phyloP scores from a whole-genome alignment of 257 asterid genomes.

The Solanum pimpinellifolium region DNA sequence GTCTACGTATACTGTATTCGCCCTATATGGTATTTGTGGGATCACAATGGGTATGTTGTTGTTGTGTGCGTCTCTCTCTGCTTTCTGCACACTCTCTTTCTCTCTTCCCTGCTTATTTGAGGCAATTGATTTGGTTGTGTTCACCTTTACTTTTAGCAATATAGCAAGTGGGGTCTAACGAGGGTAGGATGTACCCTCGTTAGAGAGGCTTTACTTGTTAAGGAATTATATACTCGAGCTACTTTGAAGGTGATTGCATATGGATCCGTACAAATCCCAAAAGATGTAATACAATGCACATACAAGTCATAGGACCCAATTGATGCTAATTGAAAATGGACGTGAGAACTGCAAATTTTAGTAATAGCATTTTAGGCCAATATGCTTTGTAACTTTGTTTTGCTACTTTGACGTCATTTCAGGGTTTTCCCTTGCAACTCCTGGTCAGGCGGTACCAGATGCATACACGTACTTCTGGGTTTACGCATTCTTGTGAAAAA shows the following conservation, averaged over 20 bases:
- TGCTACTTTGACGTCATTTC: conserved; percentile 1
- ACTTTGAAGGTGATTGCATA: neutral
- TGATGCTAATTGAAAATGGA: neutral
- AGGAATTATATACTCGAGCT: neutral
- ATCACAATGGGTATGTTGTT: neutral
- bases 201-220: neutral
- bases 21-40: neutral
- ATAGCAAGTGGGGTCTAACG: neutral
- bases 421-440: neutral
- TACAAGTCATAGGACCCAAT: neutral
- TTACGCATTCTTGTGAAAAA: conserved; percentile 5
- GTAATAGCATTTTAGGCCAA: neutral
- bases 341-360: neutral
- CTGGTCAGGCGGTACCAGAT: neutral
- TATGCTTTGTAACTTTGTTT: neutral
- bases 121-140: neutral
- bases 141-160: neutral
- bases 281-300: neutral
- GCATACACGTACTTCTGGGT: neutral
- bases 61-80: neutral
- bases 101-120: neutral
- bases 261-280: neutral
- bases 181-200: neutral
- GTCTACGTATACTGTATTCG: neutral
- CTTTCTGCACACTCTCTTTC: neutral